phyloP scores from a whole-genome alignment of 371 early-diverging fungal genomes.

The Mucor sp. region DNA sequence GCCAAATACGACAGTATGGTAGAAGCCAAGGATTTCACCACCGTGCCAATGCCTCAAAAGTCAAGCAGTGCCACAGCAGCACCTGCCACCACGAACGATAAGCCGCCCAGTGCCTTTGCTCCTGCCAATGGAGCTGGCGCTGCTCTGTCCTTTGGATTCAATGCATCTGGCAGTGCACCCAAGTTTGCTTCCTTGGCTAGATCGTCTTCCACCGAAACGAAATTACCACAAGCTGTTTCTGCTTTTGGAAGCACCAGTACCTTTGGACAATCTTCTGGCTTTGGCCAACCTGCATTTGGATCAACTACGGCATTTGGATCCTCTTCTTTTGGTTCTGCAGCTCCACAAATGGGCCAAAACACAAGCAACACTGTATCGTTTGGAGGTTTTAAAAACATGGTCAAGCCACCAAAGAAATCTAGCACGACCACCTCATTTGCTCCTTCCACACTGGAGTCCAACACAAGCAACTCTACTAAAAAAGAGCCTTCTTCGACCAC shows the following conservation, averaged over 20 bases:
- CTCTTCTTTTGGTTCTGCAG: not conserved
- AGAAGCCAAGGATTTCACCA: not conserved
- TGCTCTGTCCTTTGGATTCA: not conserved
- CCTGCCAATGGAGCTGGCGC: conserved; percentile 22
- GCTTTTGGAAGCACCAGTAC: conserved; percentile 1
- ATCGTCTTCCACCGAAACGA: not conserved
- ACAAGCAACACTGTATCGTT: not conserved
- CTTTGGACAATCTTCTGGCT: not conserved
- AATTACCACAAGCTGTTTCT: not conserved
- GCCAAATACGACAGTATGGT: conserved; percentile 10
- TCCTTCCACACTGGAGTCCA: not conserved
- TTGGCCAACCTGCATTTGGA: not conserved
- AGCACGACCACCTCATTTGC: not conserved
- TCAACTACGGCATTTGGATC: not conserved
- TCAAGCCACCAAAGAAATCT: not conserved
- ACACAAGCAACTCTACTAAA: not conserved
- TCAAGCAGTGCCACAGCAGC: conserved; percentile 8
- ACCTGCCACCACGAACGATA: not conserved
- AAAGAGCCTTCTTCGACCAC: not conserved
- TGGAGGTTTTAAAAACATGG: not conserved
- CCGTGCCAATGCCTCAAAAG: conserved; percentile 8
- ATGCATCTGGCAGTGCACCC: not conserved
- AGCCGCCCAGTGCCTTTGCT: not conserved
- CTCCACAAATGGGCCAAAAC: not conserved
- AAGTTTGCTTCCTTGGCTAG: conserved; percentile 11